Evolutionary conservation across 1,284 basidiomycete species (phyloP).

Genomic region (Trichosporon asahii): DNA sequence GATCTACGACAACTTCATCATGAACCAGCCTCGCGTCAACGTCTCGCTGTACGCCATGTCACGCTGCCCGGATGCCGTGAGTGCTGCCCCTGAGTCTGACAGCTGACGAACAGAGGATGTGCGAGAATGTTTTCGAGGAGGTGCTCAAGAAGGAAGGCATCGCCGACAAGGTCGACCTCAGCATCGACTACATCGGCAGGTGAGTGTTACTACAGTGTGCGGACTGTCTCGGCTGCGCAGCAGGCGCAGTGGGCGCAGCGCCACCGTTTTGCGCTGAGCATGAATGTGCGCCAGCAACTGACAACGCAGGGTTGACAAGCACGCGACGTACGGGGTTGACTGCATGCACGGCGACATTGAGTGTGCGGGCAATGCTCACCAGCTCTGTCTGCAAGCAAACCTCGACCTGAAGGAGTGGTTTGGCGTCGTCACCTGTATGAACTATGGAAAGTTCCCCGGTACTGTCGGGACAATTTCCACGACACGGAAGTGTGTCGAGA

Average conservation of each 20-base stretch:
- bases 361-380: constrained; percentile 74
- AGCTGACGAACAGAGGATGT: constrained; percentile 48
- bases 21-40: constrained; percentile 29
- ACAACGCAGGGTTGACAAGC: constrained; percentile 59
- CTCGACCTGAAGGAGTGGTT: constrained; percentile 59
- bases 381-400: constrained; percentile 64
- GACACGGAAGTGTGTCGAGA: constrained; percentile 63
- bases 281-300: background rate
- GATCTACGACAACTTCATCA: background rate
- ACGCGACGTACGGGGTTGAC: constrained; percentile 65
- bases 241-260: too few relatives aligned
- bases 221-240: background rate
- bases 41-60: constrained; percentile 51
- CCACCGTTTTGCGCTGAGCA: background rate
- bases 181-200: constrained; percentile 70
- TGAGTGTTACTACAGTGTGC: constrained; percentile 49
- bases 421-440: constrained; percentile 68
- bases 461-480: constrained; percentile 66
- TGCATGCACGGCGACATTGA: constrained; percentile 76
- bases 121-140: constrained; percentile 69
- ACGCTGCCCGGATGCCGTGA: constrained; percentile 50
- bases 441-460: constrained; percentile 60
- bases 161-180: constrained; percentile 63
- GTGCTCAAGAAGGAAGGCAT: constrained; percentile 62
- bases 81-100: constrained; percentile 14